phyloP scores from a whole-genome alignment of 2,329 filamentous ascomycete genomes.

The Xylaria arbuscula region DNA sequence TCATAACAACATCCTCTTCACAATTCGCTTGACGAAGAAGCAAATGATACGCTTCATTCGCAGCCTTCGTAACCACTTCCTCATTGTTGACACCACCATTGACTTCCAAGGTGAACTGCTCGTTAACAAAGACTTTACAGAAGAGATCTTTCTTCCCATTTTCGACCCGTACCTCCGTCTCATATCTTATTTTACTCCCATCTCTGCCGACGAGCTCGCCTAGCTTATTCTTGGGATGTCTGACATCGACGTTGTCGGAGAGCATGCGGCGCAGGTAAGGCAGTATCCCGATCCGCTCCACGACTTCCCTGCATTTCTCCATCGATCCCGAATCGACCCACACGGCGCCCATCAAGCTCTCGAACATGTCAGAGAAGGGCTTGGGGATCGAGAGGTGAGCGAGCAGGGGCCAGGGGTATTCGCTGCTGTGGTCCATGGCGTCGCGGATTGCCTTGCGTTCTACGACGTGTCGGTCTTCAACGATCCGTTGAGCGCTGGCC shows the following conservation, averaged over 20 bases:
- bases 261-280: slow-evolving; percentile 71
- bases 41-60: slow-evolving; percentile 57
- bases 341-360: slow-evolving; percentile 82
- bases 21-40: slow-evolving; percentile 19
- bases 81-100: slow-evolving; percentile 59
- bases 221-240: slow-evolving; percentile 76
- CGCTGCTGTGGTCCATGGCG: slow-evolving; percentile 60
- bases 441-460: slow-evolving; percentile 62
- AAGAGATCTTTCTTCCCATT: slow-evolving; percentile 38
- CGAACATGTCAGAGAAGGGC: slow-evolving; percentile 85
- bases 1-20: slow-evolving; percentile 21
- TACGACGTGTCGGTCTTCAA: slow-evolving; percentile 58
- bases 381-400: slow-evolving; percentile 75
- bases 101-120: slow-evolving; percentile 58
- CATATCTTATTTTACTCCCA: slow-evolving; percentile 65
- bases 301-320: slow-evolving; percentile 67
- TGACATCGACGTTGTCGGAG: slow-evolving; percentile 64
- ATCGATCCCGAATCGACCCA: slow-evolving; percentile 82
- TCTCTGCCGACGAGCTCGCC: slow-evolving; percentile 64
- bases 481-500: slow-evolving; percentile 57
- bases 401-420: slow-evolving; percentile 83
- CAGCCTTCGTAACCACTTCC: slow-evolving; percentile 67
- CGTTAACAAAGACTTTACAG: slow-evolving; percentile 64
- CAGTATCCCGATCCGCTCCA: slow-evolving; percentile 74
- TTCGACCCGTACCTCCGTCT: slow-evolving; percentile 48